Percentiles rank a stretch among this genome's conserved stretches.
phyloP scores from a whole-genome alignment of 208 protist genomes.

The Trypanosoma mega region DNA sequence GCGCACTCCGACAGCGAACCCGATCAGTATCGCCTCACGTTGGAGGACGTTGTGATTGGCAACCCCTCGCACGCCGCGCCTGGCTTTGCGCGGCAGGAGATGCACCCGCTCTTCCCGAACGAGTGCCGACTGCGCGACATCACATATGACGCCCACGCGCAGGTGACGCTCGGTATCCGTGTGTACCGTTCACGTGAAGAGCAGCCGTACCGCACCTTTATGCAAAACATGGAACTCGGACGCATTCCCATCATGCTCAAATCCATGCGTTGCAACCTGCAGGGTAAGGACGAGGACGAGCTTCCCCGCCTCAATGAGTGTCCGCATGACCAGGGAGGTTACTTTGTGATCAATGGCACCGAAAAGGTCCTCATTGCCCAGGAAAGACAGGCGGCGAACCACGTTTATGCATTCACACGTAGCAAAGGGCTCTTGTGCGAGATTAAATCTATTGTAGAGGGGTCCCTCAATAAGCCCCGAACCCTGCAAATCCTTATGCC shows the following conservation, averaged over 20 bases:
- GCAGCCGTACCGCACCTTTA: conserved; percentile 24
- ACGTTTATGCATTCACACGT: conserved; percentile 96
- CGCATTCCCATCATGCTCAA: conserved; percentile 96
- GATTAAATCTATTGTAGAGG: conserved; percentile 92
- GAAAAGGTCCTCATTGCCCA: conserved; percentile 97
- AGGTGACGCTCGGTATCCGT: conserved; percentile 37
- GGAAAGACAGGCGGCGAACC: conserved; percentile 92
- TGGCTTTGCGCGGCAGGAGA: conserved; percentile 47
- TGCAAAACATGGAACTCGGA: conserved; percentile 50
- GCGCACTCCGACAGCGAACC: conserved; percentile 39
- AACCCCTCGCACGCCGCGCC: conserved; percentile 73
- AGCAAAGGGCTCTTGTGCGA: conserved; percentile 93
- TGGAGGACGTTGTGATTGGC: conserved; percentile 81
- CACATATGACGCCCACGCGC: conserved; percentile 92
- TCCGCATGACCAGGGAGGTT: conserved; percentile 95
- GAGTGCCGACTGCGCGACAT: conserved; percentile 96
- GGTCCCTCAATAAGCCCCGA: conserved; percentile 78
- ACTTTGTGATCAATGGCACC: conserved; percentile 98
- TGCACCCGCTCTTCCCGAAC: conserved; percentile 88
- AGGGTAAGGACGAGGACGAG: conserved; percentile 54
- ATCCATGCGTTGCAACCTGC: conserved; percentile 90
- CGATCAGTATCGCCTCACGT: conserved; percentile 67
- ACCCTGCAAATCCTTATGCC: conserved; percentile 94
- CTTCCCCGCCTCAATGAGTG: conserved; percentile 91
- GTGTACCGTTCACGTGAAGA: conserved; percentile 34